Percentiles rank a stretch among this genome's conserved stretches.
These are phyloP conservation scores for Saposhnikovia divaricata DNA, from an alignment of 129 eudicot species.

Conservation along the genomic window DNA sequence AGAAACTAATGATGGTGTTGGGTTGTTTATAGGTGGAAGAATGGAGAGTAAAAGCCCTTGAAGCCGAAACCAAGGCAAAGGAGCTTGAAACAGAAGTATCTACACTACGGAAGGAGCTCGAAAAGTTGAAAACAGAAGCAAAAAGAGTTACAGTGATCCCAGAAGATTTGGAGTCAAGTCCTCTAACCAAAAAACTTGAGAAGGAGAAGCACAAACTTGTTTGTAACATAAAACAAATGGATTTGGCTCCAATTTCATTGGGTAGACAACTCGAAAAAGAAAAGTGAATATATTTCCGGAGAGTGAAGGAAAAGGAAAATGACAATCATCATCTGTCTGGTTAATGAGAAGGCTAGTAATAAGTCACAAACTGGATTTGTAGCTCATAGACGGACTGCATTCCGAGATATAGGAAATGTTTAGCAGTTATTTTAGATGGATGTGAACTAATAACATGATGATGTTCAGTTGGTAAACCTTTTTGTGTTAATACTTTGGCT, in stretches of 20 bases:
- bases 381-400: constrained; percentile 35
- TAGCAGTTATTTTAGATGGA: not conserved
- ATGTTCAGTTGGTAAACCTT: not conserved
- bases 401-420: constrained; percentile 52
- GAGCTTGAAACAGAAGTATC: constrained; percentile 34
- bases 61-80: constrained; percentile 41
- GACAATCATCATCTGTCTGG: constrained; percentile 7
- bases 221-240: constrained; percentile 16
- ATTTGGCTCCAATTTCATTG: constrained; percentile 17
- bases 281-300: constrained; percentile 29
- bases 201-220: constrained; percentile 34
- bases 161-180: constrained; percentile 16
- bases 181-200: constrained; percentile 45
- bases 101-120: constrained; percentile 33
- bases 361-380: constrained; percentile 8
- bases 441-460: not conserved
- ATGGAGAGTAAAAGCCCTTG: constrained; percentile 64
- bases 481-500: too few species aligned
- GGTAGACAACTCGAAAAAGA: constrained; percentile 55
- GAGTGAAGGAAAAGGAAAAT: constrained; percentile 30
- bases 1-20: not conserved
- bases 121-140: constrained; percentile 27
- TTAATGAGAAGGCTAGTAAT: not conserved
- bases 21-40: constrained; percentile 49
- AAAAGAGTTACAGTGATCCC: constrained; percentile 15